Evolutionary conservation across 2,329 filamentous ascomycete species (phyloP), one percentile per base, ranked within the genome.

Genomic region (Apiospora rasikravindrae): DNA sequence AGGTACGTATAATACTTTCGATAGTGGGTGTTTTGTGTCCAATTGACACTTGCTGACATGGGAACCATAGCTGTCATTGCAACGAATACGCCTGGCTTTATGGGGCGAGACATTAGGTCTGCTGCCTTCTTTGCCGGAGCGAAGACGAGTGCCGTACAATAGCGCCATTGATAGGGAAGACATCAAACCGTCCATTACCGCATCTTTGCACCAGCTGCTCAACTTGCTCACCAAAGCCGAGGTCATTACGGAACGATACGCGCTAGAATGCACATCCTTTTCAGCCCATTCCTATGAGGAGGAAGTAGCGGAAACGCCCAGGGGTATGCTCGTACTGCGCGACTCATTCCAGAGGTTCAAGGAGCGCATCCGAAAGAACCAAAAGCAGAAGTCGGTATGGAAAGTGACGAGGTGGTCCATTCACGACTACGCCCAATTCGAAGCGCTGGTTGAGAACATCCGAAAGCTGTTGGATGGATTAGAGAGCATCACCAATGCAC

Each of bases 351-450:
- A 77, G 4, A 53, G 37, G 26, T 77, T 79, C 69, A 75, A 74
- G 44, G 51, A 16, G 26, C 68, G 73, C 1, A 69, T 77, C 11
- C 66, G 70, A 11, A 73, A 64, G 29, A 72, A 75, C n/a, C 74
- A 78, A 47, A 77, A 75, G 42, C 67, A 75, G 2, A 75, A 71
- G 13, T 75, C 75, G 4, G 57, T 70, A 5, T 77, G 73, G 73
- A 74, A 73, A 2, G 75, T 77, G 2, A 78, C 75, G 1, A 64
- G 72, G 40, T 78, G 76, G 75, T 73, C 75, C 0, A 69, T 79
- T 16, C 72, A 76, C 33, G 75, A 78, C 66, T 71, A 68, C 0
- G 45, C 67, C 7, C 75, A 75, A 19, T 78, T 79, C 64, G 71
- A 75, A 44, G 33, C 14, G 4, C 71, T 75, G 7, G 73, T 79